Evolutionary conservation across 2,329 filamentous ascomycete species (phyloP).

Genomic region (Penicillium sp.): DNA sequence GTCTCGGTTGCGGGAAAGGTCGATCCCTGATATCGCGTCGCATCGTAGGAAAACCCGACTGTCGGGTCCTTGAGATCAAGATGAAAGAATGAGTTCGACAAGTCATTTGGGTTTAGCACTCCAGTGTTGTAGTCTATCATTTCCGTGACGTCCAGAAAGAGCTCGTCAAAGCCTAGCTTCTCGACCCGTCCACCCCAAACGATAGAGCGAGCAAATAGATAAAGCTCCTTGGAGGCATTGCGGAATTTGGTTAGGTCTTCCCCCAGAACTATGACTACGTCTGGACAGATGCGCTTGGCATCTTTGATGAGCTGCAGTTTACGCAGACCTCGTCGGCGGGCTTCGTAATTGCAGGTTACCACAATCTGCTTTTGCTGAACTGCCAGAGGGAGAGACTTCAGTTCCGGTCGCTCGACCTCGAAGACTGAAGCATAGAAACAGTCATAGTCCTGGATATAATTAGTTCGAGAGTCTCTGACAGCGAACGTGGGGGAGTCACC

Average conservation of each 20-base stretch:
- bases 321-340: conserved; percentile 59
- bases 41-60: conserved; percentile 75
- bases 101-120: conserved; percentile 63
- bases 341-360: conserved; percentile 92
- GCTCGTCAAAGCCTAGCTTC: conserved; percentile 83
- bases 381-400: conserved; percentile 71
- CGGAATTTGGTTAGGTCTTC: conserved; percentile 84
- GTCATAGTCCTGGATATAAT: conserved; percentile 45
- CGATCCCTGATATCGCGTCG: conserved; percentile 63
- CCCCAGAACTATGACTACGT: conserved; percentile 78
- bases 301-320: conserved; percentile 86
- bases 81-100: conserved; percentile 72
- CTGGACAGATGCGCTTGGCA: conserved; percentile 73
- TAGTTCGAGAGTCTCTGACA: neutral
- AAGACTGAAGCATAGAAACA: conserved; percentile 94
- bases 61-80: conserved; percentile 70
- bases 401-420: conserved; percentile 70
- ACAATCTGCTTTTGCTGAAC: conserved; percentile 92
- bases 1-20: conserved; percentile 46
- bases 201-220: conserved; percentile 65
- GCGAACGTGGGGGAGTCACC: conserved; percentile 49
- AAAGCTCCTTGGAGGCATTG: conserved; percentile 77
- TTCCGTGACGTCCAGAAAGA: conserved; percentile 77
- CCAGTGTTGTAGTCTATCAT: conserved; percentile 76
- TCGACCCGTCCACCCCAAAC: conserved; percentile 78